Evolutionary conservation across 768 basidiomycete genomes (phyloP), one percentile per base, ranked within the genome.

Genomic region (Leucosporidium yakuticum): DNA sequence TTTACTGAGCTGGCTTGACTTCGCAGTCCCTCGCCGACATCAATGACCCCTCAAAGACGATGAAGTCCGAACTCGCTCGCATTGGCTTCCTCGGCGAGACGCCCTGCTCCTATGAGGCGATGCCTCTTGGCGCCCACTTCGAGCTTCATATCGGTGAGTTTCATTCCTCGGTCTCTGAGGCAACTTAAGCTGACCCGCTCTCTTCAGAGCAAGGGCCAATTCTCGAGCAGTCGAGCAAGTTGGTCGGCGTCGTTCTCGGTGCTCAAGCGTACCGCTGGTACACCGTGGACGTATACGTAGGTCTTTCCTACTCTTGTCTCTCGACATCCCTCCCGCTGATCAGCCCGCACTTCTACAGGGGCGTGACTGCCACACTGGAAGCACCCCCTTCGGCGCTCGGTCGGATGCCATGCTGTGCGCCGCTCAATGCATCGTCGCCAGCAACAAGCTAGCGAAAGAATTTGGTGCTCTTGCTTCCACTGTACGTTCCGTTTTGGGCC

Each of bases 141-240:
- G 70, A 71, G 66, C 51, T 68, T 19, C 66, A 71, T 32, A 71
- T 71, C 59, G 58, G 58, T 48, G 20, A 39, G 36, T 62, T 8
- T 15, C 2, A 12, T 54, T 44, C 63, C 12, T 32, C 6, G 9
- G 23, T 32, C 20, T 32, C 15, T 5, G 21, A 29, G 31, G 6
- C 14, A 31, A 31, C 32, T 21, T 31, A 57, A 20, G 31, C 23
- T 12, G 31, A 32, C 17, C 2, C 6, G 29, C 6, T 4, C 19
- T 19, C 12, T 6, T 36, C 55, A 57, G 55, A 57, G 55, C 55
- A 57, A 36, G 55, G 55, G 6, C 55, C 55, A 4, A 57, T 57
- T 32, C 23, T 71, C 54, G 57, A 64, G 25, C 32, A 19, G 11
- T 15, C 29, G 5, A 29, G 20, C 17, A 57, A 57, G 31, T 32